Conservation (phyloP, 768 basidiomycete species). For the Xerocomellus dryophilus region DNA sequence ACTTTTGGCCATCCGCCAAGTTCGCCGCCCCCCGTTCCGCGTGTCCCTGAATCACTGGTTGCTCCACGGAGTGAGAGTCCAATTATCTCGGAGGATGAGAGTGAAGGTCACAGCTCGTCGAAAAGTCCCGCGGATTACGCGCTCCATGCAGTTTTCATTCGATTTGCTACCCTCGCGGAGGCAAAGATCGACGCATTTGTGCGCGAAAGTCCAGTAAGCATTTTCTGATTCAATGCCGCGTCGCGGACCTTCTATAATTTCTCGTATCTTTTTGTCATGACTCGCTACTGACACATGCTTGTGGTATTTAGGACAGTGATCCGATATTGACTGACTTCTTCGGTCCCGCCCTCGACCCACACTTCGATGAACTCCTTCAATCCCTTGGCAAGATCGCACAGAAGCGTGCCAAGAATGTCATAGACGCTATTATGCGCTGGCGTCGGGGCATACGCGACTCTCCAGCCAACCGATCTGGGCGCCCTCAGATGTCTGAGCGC, state of each 20-base stretch:
- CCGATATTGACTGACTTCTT: constrained; percentile 63
- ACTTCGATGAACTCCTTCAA: constrained; percentile 82
- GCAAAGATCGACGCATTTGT: constrained; percentile 75
- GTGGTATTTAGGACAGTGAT: constrained; percentile 58
- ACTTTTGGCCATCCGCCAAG: constrained; percentile 33
- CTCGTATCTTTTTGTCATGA: neutral
- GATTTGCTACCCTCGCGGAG: constrained; percentile 79
- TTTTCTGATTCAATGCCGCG: neutral
- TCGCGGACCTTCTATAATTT: neutral
- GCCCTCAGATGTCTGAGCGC: constrained; percentile 49
- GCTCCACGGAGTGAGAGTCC: constrained; percentile 52
- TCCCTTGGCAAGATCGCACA: constrained; percentile 85
- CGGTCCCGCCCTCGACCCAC: constrained; percentile 67
- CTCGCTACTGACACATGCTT: constrained; percentile 1
- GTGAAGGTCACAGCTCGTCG: constrained; percentile 58
- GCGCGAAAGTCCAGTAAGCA: constrained; percentile 60
- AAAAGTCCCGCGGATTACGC: constrained; percentile 88
- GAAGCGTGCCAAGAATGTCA: constrained; percentile 77
- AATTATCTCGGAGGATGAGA: constrained; percentile 58
- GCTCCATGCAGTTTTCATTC: constrained; percentile 82
- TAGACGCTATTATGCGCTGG: constrained; percentile 88
- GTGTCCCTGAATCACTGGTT: constrained; percentile 62
- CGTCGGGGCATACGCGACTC: constrained; percentile 71
- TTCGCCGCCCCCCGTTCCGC: constrained; percentile 78
- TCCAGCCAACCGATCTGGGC: constrained; percentile 35